Conservation (phyloP, 106 monocot genomes). For the Dendrobium catenatum region DNA sequence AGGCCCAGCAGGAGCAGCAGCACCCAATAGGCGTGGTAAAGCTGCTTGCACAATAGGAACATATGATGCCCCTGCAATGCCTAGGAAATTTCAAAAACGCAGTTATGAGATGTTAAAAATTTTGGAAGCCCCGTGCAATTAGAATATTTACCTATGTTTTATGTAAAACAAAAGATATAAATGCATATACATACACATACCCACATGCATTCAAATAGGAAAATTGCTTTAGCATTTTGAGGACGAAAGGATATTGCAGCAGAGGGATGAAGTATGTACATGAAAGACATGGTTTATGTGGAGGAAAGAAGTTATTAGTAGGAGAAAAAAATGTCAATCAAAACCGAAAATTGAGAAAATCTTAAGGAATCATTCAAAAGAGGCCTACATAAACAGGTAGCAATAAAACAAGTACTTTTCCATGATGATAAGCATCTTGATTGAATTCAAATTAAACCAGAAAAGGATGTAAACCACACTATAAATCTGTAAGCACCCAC, state of each 20-base stretch:
- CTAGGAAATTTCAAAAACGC: slow-evolving; percentile 15
- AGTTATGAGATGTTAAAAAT: not conserved
- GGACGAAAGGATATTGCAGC: not conserved
- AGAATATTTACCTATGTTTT: not conserved
- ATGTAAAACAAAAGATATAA: not conserved
- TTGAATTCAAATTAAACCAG: not conserved
- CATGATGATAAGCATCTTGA: not conserved
- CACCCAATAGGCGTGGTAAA: slow-evolving; percentile 72
- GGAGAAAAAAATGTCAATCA: not conserved
- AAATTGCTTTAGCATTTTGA: not conserved
- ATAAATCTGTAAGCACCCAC: slow-evolving; percentile 19
- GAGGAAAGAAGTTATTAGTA: not conserved
- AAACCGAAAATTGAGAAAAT: not conserved
- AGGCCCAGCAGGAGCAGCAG: slow-evolving; percentile 82
- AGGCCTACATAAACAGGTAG: not conserved
- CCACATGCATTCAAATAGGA: not conserved
- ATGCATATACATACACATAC: not conserved
- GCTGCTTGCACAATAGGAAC: slow-evolving; percentile 77
- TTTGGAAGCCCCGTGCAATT: not conserved
- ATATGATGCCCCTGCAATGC: slow-evolving; percentile 75
- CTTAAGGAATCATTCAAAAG: not conserved
- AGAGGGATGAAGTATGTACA: not conserved
- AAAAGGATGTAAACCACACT: not conserved
- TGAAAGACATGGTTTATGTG: not conserved
- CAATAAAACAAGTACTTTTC: not conserved